Conservation (phyloP, 352 stramenopile species). For the Thalassiosira tumida region DNA sequence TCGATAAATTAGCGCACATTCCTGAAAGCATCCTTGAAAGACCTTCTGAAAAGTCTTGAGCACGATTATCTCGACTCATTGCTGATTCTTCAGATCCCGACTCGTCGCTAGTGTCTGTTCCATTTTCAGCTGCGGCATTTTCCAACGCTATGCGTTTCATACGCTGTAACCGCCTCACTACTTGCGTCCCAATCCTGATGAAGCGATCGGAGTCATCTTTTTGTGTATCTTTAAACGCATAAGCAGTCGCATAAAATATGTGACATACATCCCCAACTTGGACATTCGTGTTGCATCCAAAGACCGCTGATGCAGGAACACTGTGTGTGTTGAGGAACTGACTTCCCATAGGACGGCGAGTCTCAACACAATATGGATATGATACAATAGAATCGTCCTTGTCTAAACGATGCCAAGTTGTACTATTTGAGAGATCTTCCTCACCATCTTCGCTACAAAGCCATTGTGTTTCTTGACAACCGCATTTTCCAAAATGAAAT, state of each 20-base stretch:
- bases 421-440: not conserved
- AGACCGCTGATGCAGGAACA: conserved; percentile 8
- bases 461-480: not conserved
- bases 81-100: not conserved
- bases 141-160: conserved; percentile 11
- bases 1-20: conserved; percentile 65
- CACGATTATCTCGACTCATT: not conserved
- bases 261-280: conserved; percentile 56
- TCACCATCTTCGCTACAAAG: not conserved
- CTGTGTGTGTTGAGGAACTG: conserved; percentile 57
- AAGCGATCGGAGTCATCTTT: conserved; percentile 55
- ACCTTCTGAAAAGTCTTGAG: conserved; percentile 25
- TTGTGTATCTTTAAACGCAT: conserved; percentile 66
- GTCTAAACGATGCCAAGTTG: not conserved
- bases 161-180: not conserved
- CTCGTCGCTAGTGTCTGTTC: not conserved
- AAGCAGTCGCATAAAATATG: conserved; percentile 59
- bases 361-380: conserved; percentile 26
- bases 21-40: conserved; percentile 61
- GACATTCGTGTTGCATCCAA: conserved; percentile 68
- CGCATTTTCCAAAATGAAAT: conserved; percentile 7
- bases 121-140: conserved; percentile 15
- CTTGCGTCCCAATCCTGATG: conserved; percentile 15
- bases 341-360: conserved; percentile 30
- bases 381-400: not conserved